Evolutionary conservation across 768 basidiomycete species (phyloP).

Genomic region (Mycena kentingensis): DNA sequence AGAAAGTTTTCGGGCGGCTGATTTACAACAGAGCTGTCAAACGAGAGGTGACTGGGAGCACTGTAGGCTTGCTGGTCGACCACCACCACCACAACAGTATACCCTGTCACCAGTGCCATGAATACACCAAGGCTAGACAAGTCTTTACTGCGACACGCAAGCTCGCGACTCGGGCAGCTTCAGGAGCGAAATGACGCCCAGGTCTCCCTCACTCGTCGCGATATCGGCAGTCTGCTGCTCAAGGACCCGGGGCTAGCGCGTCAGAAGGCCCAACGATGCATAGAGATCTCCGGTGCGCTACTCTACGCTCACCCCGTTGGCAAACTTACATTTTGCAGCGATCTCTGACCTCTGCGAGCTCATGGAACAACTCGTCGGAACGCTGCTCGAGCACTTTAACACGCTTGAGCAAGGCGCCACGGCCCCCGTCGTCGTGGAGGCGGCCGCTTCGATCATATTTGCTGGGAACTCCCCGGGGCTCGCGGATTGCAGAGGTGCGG

Average conservation of each 20-base stretch:
- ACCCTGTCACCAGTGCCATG: too few relatives aligned
- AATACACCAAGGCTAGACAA: too few relatives aligned
- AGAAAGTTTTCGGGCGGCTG: too few relatives aligned
- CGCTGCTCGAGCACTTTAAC: constrained; percentile 49
- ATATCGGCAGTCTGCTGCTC: constrained; percentile 67
- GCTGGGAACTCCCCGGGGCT: constrained; percentile 54
- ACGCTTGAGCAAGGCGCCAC: too few relatives aligned
- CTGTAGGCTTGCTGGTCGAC: too few relatives aligned
- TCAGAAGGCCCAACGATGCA: constrained; percentile 75
- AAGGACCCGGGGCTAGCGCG: constrained; percentile 66
- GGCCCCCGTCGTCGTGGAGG: constrained; percentile 61
- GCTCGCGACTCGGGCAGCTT: constrained; percentile 66
- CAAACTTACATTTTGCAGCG: too few relatives aligned
- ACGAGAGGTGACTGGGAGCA: too few relatives aligned
- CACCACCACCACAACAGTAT: too few relatives aligned
- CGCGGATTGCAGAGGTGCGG: constrained; percentile 61
- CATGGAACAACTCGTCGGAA: constrained; percentile 57
- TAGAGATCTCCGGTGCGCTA: too few relatives aligned
- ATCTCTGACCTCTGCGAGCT: constrained; percentile 66
- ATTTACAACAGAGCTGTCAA: too few relatives aligned
- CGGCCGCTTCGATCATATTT: constrained; percentile 69
- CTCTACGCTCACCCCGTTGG: too few relatives aligned
- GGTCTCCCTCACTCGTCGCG: constrained; percentile 60
- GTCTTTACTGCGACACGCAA: constrained; percentile 64
- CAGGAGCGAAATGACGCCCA: constrained; percentile 71